These are phyloP conservation scores for Penicillium sp. DNA, from an alignment of 2,329 filamentous ascomycete genomes.

Conservation along the genomic window DNA sequence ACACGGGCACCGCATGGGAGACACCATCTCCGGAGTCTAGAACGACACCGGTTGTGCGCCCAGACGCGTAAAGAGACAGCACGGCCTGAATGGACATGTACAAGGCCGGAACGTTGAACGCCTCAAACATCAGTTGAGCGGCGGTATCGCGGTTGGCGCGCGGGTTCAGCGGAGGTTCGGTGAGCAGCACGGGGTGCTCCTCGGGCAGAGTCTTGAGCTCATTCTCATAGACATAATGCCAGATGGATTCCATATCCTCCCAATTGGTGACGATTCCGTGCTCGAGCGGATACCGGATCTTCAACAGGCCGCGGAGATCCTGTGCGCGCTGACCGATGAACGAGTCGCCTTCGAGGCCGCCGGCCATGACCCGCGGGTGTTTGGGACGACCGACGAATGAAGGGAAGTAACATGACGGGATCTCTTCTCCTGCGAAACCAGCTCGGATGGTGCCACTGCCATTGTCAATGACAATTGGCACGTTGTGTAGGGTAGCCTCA, in stretches of 20 bases:
- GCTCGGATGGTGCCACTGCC: slow-evolving; percentile 96
- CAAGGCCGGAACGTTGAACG: slow-evolving; percentile 94
- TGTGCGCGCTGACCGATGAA: slow-evolving; percentile 94
- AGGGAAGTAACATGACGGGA: slow-evolving; percentile 95
- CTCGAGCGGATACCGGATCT: slow-evolving; percentile 93
- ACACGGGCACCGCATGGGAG: slow-evolving; percentile 95
- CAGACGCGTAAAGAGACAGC: slow-evolving; percentile 91
- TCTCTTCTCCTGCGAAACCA: slow-evolving; percentile 92
- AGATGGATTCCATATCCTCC: slow-evolving; percentile 99
- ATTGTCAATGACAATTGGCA: slow-evolving; percentile 98
- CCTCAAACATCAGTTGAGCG: slow-evolving; percentile 97
- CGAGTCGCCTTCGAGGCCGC: slow-evolving; percentile 91
- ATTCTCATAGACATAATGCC: slow-evolving; percentile 96
- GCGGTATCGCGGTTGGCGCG: slow-evolving; percentile 93
- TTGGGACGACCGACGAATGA: slow-evolving; percentile 97
- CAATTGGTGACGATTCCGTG: slow-evolving; percentile 98
- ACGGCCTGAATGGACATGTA: slow-evolving; percentile 98
- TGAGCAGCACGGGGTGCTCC: slow-evolving; percentile 96
- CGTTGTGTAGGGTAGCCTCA: slow-evolving; percentile 80
- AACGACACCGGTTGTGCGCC: slow-evolving; percentile 93
- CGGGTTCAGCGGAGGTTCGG: slow-evolving; percentile 93
- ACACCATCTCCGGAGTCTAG: slow-evolving; percentile 95
- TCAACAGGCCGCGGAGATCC: slow-evolving; percentile 86
- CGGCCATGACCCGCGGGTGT: slow-evolving; percentile 91
- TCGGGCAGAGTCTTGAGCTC: slow-evolving; percentile 96